These are phyloP conservation scores for Trichoderma parareesei DNA, from an alignment of 495 filamentous ascomycete species.

Conservation along the genomic window DNA sequence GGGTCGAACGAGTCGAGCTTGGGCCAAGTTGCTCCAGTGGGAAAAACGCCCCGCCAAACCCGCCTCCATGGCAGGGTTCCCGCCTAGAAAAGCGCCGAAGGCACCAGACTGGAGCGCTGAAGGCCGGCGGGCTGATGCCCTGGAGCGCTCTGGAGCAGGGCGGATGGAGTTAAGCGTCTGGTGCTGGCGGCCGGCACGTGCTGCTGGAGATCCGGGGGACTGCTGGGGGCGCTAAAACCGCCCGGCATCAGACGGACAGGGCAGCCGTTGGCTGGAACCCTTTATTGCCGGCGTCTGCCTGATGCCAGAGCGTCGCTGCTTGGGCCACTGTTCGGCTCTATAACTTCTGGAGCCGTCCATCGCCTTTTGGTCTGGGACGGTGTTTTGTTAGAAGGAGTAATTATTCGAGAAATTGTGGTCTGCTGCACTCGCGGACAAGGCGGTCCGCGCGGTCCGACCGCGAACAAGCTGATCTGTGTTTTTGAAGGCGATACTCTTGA, in stretches of 20 bases:
- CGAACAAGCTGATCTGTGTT: background rate
- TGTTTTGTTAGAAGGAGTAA: background rate
- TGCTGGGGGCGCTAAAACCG: background rate
- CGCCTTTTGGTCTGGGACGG: background rate
- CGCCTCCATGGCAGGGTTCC: too few relatives aligned
- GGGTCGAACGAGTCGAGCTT: too few relatives aligned
- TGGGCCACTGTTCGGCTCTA: background rate
- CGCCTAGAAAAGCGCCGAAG: too few relatives aligned
- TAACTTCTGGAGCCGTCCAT: background rate
- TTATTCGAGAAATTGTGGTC: background rate
- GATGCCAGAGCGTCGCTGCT: background rate
- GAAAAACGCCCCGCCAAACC: too few relatives aligned
- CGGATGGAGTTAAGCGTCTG: too few relatives aligned
- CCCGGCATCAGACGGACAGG: too few relatives aligned
- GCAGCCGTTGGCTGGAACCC: background rate
- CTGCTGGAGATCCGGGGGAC: background rate
- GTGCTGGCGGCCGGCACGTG: too few relatives aligned
- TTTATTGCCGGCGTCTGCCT: slow-evolving; percentile 4
- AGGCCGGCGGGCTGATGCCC: too few relatives aligned
- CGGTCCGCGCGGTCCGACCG: background rate
- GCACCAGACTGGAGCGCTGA: too few relatives aligned
- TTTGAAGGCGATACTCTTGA: background rate
- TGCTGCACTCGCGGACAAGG: background rate
- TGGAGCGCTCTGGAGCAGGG: too few relatives aligned
- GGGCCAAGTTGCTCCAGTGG: too few relatives aligned